phyloP scores from a whole-genome alignment of 371 early-diverging fungal species.

The Polyrhizophydium stewartii region DNA sequence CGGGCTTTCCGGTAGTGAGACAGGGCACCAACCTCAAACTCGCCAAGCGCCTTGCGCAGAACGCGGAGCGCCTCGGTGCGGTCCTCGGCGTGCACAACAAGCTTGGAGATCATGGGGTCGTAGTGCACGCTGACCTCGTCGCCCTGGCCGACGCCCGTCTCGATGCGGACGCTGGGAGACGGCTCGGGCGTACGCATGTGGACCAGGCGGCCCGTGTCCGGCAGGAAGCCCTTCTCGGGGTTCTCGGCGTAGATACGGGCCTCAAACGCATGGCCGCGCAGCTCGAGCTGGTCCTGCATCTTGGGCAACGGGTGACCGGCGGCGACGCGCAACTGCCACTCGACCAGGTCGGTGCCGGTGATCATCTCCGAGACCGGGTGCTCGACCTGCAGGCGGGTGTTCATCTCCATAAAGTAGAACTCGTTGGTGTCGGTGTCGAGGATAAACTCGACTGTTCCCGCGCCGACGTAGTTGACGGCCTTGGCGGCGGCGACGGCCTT shows the following conservation, averaged over 20 bases:
- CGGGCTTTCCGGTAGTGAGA: too few species aligned
- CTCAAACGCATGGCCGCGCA: constrained; percentile 92
- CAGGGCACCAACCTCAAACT: constrained; percentile 56
- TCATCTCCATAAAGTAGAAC: constrained; percentile 98
- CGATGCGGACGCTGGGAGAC: constrained; percentile 68
- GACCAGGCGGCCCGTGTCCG: constrained; percentile 87
- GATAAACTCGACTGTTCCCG: constrained; percentile 98
- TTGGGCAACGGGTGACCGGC: constrained; percentile 76
- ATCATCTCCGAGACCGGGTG: constrained; percentile 98
- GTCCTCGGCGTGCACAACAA: constrained; percentile 83
- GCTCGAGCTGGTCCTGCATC: constrained; percentile 64
- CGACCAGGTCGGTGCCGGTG: constrained; percentile 88
- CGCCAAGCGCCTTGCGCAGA: constrained; percentile 72
- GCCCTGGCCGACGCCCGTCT: constrained; percentile 91
- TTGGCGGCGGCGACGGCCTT: constrained; percentile 92
- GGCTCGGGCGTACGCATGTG: constrained; percentile 65
- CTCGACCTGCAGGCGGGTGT: constrained; percentile 93
- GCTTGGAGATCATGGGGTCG: constrained; percentile 97
- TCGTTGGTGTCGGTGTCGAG: constrained; percentile 80
- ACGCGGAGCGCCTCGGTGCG: constrained; percentile 80
- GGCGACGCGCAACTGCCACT: constrained; percentile 87
- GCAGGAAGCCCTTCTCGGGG: constrained; percentile 86
- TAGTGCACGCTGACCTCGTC: constrained; percentile 91
- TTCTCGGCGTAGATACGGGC: constrained; percentile 98
- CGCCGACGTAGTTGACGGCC: constrained; percentile 88